Base-by-base conservation (phyloP, 352 stramenopile genomes). In the Aphanomyces euteiches region DNA sequence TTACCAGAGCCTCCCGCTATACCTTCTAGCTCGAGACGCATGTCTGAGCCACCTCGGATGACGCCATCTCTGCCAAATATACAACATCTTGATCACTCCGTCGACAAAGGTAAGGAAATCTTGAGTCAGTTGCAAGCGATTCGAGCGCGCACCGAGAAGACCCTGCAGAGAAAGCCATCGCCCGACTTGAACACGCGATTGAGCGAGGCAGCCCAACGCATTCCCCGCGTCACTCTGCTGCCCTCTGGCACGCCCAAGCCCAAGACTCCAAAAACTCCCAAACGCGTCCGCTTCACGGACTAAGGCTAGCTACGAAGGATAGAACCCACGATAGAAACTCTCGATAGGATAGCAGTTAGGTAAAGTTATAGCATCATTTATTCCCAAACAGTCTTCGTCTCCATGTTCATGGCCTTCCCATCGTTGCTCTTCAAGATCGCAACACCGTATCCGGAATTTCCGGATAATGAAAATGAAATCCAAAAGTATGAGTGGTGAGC, bases 111-210 rank as follows among this genome's bases (percentile, higher is more conserved):
- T 15, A 40, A 39, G 6, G 41, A 54, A 10, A 67, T 67, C 8
- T 34, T 67, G 39, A 56, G 15, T 7, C 59, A 67, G 41, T 56
- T 67, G 12, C 59, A 67, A 37, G 59, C 59, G 15, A 67, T 67
- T 41, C 59, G 59, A 39, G 28, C 41, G 13, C 59, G 59, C 39
- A 67, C 38, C n/a, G 59, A 67, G 41, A 40, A 12, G n/a, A 17
- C 28, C 1, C 28, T 61, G 3, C 17, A 17, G 54, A 3, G 54
- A 6, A 37, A n/a, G 34, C 13, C 54, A 17, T 61, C 54, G 17
- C 39, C 43, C 0, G 43, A 56, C 41, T 37, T 67, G 15, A 56
- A 37, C 19, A 36, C 39, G 40, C 59, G 59, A 6, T 40, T 67
- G 13, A 37, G 7, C n/a, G 59, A 67, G 38, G 59, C 59, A 19